Conservation (phyloP, 2,329 filamentous ascomycete genomes). For the Epichloe gansuensis region DNA sequence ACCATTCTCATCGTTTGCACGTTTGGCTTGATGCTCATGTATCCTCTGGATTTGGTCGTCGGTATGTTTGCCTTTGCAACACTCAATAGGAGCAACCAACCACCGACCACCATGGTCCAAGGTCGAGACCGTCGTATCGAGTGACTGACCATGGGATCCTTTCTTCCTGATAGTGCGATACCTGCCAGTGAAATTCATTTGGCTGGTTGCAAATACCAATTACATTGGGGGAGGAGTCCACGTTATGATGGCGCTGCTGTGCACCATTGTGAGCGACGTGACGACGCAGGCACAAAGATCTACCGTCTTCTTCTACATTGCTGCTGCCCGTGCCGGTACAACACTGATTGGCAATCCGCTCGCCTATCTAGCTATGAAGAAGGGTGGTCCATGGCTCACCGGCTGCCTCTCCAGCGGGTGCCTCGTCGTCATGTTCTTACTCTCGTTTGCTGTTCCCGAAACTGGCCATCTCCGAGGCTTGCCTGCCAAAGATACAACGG, state of each 20-base stretch:
- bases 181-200: background rate
- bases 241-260: background rate
- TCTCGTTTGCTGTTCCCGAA: background rate
- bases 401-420: background rate
- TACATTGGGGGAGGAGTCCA: background rate
- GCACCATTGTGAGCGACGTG: background rate
- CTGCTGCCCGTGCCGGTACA: background rate
- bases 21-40: background rate
- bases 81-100: no score
- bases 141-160: no score
- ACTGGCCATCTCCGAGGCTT: background rate
- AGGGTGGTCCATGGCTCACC: background rate
- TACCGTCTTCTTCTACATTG: background rate
- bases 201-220: background rate
- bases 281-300: background rate
- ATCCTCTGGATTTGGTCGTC: background rate
- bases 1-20: background rate
- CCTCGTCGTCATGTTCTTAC: background rate
- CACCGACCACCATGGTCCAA: background rate
- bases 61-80: background rate
- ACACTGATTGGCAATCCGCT: background rate
- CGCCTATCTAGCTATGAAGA: background rate
- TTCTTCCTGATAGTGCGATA: background rate
- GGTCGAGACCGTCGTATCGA: background rate
- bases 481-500: no score